Percentiles rank a stretch among this genome's conserved stretches.
phyloP scores from a whole-genome alignment of 768 basidiomycete species.

The Russula lepida region DNA sequence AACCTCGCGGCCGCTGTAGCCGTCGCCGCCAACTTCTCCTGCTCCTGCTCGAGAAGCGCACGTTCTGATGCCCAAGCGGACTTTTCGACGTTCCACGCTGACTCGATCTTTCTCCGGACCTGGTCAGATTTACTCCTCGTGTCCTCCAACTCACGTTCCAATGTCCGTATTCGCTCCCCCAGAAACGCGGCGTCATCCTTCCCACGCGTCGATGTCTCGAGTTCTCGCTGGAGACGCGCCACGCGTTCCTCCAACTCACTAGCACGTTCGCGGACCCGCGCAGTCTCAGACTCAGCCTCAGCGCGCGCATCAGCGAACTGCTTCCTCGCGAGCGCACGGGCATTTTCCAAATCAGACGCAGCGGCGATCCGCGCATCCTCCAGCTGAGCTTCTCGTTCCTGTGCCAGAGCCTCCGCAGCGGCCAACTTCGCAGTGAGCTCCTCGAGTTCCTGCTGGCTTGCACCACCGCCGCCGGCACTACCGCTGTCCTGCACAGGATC shows the following conservation, averaged over 20 bases:
- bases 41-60: slow-evolving; percentile 35
- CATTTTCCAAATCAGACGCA: slow-evolving; percentile 40
- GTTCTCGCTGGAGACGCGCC: slow-evolving; percentile 39
- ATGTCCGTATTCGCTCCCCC: slow-evolving; percentile 7
- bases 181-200: slow-evolving; percentile 17
- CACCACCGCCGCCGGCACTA: slow-evolving; percentile 24
- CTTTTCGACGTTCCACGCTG: slow-evolving; percentile 4
- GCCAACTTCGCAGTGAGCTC: slow-evolving; percentile 63
- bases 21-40: slow-evolving; percentile 36
- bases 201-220: slow-evolving; percentile 43
- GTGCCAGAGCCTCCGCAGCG: slow-evolving; percentile 46
- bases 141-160: background rate
- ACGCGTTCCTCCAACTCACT: slow-evolving; percentile 32
- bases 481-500: background rate
- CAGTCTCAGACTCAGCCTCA: background rate
- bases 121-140: background rate
- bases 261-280: background rate
- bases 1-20: slow-evolving; percentile 20
- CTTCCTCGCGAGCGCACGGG: slow-evolving; percentile 38
- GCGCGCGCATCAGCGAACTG: background rate
- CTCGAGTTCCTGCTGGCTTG: slow-evolving; percentile 34
- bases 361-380: slow-evolving; percentile 37
- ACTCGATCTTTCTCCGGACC: slow-evolving; percentile 3
- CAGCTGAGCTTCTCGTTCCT: slow-evolving; percentile 46
- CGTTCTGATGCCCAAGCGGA: slow-evolving; percentile 33